Percentiles rank a stretch among this genome's conserved stretches.
Conservation (phyloP, 2,329 filamentous ascomycete species). For the Aspergillus arachidicola region DNA sequence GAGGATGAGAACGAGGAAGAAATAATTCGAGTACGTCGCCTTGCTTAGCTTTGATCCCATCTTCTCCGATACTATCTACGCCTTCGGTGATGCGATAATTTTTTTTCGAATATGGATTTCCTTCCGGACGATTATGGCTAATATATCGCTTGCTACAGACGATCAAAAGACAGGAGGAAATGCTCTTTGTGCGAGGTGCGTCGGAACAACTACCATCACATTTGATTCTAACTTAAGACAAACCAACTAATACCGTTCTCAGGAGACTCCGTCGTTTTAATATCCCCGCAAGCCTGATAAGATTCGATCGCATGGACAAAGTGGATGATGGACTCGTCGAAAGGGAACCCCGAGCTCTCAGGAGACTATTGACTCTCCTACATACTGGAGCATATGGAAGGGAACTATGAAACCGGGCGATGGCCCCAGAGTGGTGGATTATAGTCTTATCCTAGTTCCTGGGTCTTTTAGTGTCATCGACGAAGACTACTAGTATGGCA, state of each 20-base stretch:
- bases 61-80: neutral
- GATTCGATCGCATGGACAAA: neutral
- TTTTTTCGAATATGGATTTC: neutral
- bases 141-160: conserved; percentile 58
- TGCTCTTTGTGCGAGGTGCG: conserved; percentile 95
- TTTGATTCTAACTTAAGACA: neutral
- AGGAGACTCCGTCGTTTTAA: conserved; percentile 75
- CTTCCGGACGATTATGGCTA: neutral
- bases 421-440: neutral
- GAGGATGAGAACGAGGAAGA: conserved; percentile 79
- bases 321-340: neutral
- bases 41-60: neutral
- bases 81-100: neutral
- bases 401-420: conserved; percentile 13
- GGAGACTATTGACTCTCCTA: conserved; percentile 15
- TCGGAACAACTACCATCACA: conserved; percentile 9
- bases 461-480: neutral
- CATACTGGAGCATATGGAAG: conserved; percentile 14
- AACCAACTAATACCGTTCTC: conserved; percentile 23
- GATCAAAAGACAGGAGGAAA: conserved; percentile 94
- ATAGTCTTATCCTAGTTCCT: neutral
- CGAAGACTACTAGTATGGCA: neutral
- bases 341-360: neutral
- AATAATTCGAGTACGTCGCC: conserved; percentile 65
- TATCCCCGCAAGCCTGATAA: conserved; percentile 61